Percentiles rank a stretch among this genome's conserved stretches.
These are phyloP conservation scores for Myrica gale DNA, from an alignment of 306 rosid genomes.

Conservation along the genomic window DNA sequence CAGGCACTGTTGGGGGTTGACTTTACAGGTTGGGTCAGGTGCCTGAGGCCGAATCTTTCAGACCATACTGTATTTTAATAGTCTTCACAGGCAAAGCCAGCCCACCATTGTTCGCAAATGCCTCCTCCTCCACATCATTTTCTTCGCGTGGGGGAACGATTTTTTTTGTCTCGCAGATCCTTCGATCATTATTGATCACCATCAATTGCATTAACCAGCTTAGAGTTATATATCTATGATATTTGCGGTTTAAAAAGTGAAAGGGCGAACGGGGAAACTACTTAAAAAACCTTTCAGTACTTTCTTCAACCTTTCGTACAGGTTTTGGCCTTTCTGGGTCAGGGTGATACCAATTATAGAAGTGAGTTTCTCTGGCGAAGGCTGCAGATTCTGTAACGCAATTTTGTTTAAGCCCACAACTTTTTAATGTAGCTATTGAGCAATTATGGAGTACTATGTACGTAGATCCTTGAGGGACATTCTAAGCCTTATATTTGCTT, in stretches of 20 bases:
- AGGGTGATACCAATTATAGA: background rate
- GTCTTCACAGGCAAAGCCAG: conserved; percentile 33
- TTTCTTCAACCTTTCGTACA: background rate
- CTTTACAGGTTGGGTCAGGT: conserved; percentile 35
- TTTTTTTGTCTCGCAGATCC: background rate
- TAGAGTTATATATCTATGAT: background rate
- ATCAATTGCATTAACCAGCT: background rate
- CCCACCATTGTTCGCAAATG: background rate
- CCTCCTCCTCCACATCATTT: background rate
- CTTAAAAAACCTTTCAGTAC: background rate
- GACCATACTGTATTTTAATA: conserved; percentile 33
- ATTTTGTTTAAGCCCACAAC: no score
- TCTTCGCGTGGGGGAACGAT: background rate
- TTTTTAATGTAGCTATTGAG: background rate
- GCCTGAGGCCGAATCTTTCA: conserved; percentile 33
- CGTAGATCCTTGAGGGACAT: background rate
- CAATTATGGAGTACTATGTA: no score
- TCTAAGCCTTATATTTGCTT: background rate
- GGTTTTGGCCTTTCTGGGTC: background rate
- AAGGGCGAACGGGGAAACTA: background rate
- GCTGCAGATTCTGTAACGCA: background rate
- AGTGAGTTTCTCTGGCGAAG: background rate
- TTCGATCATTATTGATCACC: background rate
- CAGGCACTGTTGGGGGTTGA: conserved; percentile 39
- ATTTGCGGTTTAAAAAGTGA: background rate